A percentile compares a stretch with the other conserved stretches of the same genome.
These are phyloP conservation scores for Teratosphaeria pseudoeucalypti DNA, from an alignment of 2,329 filamentous ascomycete genomes.

Conservation along the genomic window DNA sequence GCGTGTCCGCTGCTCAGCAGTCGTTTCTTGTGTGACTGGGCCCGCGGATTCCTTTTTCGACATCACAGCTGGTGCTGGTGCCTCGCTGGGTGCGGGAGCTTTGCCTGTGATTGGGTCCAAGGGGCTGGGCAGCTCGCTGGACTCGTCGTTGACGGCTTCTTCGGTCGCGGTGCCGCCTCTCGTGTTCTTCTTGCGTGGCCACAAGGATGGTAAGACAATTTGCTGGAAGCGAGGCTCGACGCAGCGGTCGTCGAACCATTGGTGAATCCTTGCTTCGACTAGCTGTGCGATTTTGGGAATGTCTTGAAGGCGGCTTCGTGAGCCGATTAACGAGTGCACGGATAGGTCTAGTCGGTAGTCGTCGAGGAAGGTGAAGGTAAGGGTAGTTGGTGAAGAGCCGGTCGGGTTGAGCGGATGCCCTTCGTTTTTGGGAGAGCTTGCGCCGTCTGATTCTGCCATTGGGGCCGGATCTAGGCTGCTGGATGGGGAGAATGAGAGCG, in stretches of 20 bases:
- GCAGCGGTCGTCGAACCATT: constrained; percentile 79
- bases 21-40: constrained; percentile 10
- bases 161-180: constrained; percentile 55
- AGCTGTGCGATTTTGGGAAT: constrained; percentile 82
- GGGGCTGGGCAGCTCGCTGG: background rate
- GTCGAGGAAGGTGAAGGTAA: constrained; percentile 88
- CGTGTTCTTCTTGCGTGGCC: constrained; percentile 77
- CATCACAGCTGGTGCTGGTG: background rate
- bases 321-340: constrained; percentile 68
- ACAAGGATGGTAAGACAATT: constrained; percentile 70
- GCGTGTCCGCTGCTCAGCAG: constrained; percentile 24
- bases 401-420: constrained; percentile 33
- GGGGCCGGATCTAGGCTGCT: constrained; percentile 9
- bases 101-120: background rate
- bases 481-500: constrained; percentile 81
- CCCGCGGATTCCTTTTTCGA: constrained; percentile 10
- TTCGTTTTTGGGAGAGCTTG: constrained; percentile 15
- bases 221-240: constrained; percentile 82
- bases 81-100: background rate
- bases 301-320: constrained; percentile 69
- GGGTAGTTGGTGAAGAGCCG: constrained; percentile 51
- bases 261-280: constrained; percentile 67
- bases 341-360: constrained; percentile 79
- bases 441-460: constrained; percentile 9
- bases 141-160: constrained; percentile 7